A percentile compares a stretch with the other conserved stretches of the same genome.
phyloP scores from a whole-genome alignment of 495 filamentous ascomycete species.

The Penicillium silybi region DNA sequence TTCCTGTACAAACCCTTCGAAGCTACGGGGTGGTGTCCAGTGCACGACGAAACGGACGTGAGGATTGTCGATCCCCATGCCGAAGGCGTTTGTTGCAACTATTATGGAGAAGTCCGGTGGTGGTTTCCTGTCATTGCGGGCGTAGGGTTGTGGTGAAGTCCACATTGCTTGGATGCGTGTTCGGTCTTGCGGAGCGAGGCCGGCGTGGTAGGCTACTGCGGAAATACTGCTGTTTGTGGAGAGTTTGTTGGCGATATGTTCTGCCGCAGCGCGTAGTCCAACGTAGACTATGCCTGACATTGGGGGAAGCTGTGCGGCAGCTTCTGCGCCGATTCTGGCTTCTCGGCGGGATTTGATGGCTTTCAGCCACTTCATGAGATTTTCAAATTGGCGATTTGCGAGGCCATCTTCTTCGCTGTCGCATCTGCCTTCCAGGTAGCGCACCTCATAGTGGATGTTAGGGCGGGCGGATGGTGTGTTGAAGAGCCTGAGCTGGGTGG shows the following conservation, averaged over 20 bases:
- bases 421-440: constrained; percentile 64
- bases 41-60: constrained; percentile 92
- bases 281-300: constrained; percentile 91
- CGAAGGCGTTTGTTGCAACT: constrained; percentile 91
- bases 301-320: constrained; percentile 50
- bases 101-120: constrained; percentile 74
- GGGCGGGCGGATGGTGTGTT: constrained; percentile 73
- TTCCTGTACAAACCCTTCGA: constrained; percentile 96
- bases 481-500: constrained; percentile 62
- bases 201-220: constrained; percentile 51
- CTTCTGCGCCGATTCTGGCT: constrained; percentile 33
- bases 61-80: constrained; percentile 96
- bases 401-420: constrained; percentile 23
- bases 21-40: constrained; percentile 86
- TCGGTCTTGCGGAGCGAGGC: constrained; percentile 39
- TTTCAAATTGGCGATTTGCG: constrained; percentile 52
- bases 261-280: constrained; percentile 70
- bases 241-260: constrained; percentile 57
- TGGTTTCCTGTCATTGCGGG: constrained; percentile 4
- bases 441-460: constrained; percentile 89
- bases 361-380: constrained; percentile 70
- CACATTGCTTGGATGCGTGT: constrained; percentile 57
- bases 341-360: constrained; percentile 62
- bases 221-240: constrained; percentile 32
- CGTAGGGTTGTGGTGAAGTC: constrained; percentile 59